Base-by-base conservation (phyloP, 129 eudicot species). In the Deinandra increscens region DNA sequence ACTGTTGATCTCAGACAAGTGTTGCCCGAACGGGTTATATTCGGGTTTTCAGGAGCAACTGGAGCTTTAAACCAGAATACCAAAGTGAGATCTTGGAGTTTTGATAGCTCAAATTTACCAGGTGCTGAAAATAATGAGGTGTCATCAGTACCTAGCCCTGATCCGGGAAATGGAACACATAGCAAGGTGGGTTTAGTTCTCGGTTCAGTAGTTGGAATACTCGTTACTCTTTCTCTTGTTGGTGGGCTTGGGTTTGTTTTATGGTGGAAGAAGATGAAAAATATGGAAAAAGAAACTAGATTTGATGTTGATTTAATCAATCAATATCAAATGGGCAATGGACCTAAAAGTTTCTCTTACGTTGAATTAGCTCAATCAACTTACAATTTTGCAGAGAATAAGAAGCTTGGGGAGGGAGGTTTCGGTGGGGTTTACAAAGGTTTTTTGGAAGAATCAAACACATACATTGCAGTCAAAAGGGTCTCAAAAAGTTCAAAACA, bases 321-420 rank as follows among this genome's bases (percentile, higher is more conserved):
- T 3, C 46, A 37, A 13, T 15, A n/a, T 6, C 26, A 61, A 36
- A 61, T 45, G 17, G 50, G 50, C 17, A 45, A 31, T 0, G n/a
- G 67, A 20, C 67, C 67, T n/a, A 61, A 9, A 37, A 36, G 67
- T 1, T 61, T 61, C 3, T 15, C 67, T 2, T 61, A 61, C 46
- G 3, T 0, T 5, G 70, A 65, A 22, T 22, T 65, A 65, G 41
- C 34, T 65, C 39, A 1, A 36, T 64, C 85, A 23, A 83, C 87
- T 0, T 11, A 17, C 8, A 60, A 71, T 31, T 79, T 83, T 63
- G 44, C 60, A 3, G 76, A 71, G n/a, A 58, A 51, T 4, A 9
- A 51, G 2, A 83, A 79, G 59, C 81, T 83, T 38, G 87, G 87
- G n/a, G 82, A 83, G 29, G 70, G 70, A 22, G 70, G 70, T 43